phyloP scores from a whole-genome alignment of 202 grass and related monocot genomes.

The Eragrostis tef region DNA sequence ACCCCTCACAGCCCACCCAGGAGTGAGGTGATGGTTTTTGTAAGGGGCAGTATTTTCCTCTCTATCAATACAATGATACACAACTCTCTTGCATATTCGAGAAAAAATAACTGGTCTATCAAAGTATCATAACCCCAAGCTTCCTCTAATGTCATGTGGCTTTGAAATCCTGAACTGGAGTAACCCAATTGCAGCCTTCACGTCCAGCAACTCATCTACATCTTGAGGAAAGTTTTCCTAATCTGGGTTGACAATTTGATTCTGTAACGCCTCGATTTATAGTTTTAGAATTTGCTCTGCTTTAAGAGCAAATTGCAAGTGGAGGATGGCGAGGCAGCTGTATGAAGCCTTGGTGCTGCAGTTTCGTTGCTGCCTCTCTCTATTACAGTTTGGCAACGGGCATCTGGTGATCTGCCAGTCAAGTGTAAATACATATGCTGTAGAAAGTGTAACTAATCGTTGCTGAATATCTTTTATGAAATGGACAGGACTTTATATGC shows the following conservation, averaged over 20 bases:
- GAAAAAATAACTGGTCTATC: too few relatives aligned
- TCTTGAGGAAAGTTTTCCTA: background rate
- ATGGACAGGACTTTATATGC: background rate
- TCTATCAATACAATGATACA: too few relatives aligned
- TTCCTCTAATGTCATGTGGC: background rate
- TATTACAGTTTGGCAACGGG: background rate
- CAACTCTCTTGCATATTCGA: too few relatives aligned
- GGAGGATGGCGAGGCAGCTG: constrained; percentile 3
- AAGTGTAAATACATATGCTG: constrained; percentile 20
- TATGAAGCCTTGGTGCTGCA: background rate
- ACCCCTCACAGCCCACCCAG: too few relatives aligned
- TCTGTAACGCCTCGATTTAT: background rate
- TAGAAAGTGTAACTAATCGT: background rate
- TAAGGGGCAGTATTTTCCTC: too few relatives aligned
- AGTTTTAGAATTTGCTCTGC: background rate
- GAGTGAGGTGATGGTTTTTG: too few relatives aligned
- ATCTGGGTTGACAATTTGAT: background rate
- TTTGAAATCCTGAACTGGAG: constrained; percentile 22
- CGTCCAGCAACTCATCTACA: background rate
- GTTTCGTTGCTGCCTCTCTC: background rate
- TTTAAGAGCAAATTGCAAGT: background rate
- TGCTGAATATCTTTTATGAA: background rate
- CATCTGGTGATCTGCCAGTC: background rate
- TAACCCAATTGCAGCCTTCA: background rate
- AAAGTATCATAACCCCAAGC: constrained; percentile 1